Conservation (phyloP, 139 green algal genomes). For the Edaphochlamys debaryana region DNA sequence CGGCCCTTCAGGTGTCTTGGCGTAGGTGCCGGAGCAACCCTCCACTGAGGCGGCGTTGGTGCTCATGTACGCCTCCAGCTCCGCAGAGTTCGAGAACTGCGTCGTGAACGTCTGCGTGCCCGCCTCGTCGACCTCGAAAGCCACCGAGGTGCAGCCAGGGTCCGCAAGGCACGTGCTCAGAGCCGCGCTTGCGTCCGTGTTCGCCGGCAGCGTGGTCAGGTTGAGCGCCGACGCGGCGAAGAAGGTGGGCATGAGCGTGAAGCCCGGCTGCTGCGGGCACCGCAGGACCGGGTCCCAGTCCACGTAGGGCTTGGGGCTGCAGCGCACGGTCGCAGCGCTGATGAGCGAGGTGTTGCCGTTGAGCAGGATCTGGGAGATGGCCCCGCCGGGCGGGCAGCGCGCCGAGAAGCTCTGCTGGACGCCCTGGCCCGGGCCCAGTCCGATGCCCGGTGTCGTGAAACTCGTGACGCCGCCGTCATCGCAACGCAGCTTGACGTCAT, state of each 20-base stretch:
- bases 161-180: background rate
- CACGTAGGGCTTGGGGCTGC: background rate
- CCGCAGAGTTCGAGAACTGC: background rate
- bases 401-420: too few relatives aligned
- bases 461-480: background rate
- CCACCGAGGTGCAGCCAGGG: background rate
- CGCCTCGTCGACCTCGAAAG: background rate
- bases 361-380: background rate
- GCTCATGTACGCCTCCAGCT: background rate
- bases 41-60: background rate
- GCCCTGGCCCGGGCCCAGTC: background rate
- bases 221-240: background rate
- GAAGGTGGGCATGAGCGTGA: background rate
- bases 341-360: conserved; percentile 12
- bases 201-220: background rate
- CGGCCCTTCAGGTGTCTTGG: background rate
- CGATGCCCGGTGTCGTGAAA: background rate
- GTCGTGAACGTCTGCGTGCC: background rate
- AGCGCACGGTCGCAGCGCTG: background rate
- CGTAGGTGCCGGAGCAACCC: background rate
- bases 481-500: background rate
- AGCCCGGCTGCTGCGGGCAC: background rate
- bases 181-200: background rate
- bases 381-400: background rate
- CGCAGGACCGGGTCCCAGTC: background rate